phyloP scores from a whole-genome alignment of 495 filamentous ascomycete genomes.

The Neurospora sp. region DNA sequence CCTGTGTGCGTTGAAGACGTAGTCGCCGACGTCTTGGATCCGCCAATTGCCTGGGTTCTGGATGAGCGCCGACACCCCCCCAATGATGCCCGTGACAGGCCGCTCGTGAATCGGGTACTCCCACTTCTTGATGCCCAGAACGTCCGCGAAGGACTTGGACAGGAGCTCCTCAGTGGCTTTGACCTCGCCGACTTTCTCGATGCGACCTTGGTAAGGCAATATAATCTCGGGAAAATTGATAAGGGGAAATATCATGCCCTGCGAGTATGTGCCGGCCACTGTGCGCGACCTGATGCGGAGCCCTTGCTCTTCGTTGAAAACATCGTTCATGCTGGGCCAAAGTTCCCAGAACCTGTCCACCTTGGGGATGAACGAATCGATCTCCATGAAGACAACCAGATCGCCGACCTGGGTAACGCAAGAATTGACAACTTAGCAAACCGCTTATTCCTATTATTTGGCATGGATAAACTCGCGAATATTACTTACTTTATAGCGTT shows the following conservation, averaged over 20 bases:
- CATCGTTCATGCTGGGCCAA: background rate
- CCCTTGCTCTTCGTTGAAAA: conserved; percentile 4
- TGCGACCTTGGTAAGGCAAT: background rate
- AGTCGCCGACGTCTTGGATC: background rate
- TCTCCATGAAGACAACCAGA: conserved; percentile 17
- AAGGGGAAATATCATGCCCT: conserved; percentile 11
- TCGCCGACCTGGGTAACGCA: conserved; percentile 1
- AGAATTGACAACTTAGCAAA: background rate
- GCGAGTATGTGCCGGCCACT: conserved; percentile 2
- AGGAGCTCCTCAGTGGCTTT: background rate
- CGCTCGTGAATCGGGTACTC: conserved; percentile 9
- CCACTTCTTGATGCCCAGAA: conserved; percentile 13
- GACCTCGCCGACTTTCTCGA: background rate
- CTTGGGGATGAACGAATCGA: conserved; percentile 13
- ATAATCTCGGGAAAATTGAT: conserved; percentile 4
- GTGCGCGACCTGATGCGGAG: conserved; percentile 2
- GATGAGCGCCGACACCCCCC: background rate
- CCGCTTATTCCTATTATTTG: background rate
- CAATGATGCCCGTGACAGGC: background rate
- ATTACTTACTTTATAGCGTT: background rate
- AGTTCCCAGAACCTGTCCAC: conserved; percentile 6
- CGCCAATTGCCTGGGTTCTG: background rate
- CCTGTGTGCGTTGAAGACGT: conserved; percentile 1
- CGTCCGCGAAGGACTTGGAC: background rate
- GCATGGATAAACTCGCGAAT: background rate